A percentile compares a stretch with the other conserved stretches of the same genome.
Conservation (phyloP, 129 eudicot genomes). For the Rutidosis leptorrhynchoides region DNA sequence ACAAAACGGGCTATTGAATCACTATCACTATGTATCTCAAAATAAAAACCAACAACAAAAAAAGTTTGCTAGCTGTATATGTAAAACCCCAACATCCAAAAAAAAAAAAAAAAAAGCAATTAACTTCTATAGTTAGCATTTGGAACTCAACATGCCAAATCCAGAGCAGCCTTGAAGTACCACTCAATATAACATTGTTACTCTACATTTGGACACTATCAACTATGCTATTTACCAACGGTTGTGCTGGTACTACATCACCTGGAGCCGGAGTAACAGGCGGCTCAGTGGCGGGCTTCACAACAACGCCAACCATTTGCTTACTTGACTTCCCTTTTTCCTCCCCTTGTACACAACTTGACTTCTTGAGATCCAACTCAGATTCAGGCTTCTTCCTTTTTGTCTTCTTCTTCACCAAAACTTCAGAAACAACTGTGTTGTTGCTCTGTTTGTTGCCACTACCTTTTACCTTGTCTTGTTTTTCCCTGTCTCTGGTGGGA, state of each 20-base stretch:
- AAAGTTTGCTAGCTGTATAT: slow-evolving; percentile 6
- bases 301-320: slow-evolving; percentile 32
- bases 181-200: slow-evolving; percentile 18
- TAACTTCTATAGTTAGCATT: slow-evolving; percentile 20
- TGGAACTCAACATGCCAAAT: slow-evolving; percentile 22
- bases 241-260: slow-evolving; percentile 18
- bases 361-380: slow-evolving; percentile 40
- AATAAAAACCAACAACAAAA: slow-evolving; percentile 24
- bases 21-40: slow-evolving; percentile 17
- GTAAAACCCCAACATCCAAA: slow-evolving; percentile 24
- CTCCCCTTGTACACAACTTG: slow-evolving; percentile 29
- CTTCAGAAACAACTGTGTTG: slow-evolving; percentile 28
- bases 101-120: no score
- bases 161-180: slow-evolving; percentile 24
- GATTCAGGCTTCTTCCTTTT: slow-evolving; percentile 57
- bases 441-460: slow-evolving; percentile 34
- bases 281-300: slow-evolving; percentile 30
- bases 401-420: slow-evolving; percentile 51
- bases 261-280: not conserved
- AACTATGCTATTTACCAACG: slow-evolving; percentile 21
- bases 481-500: slow-evolving; percentile 37
- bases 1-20: slow-evolving; percentile 9
- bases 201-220: slow-evolving; percentile 24
- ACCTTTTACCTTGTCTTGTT: slow-evolving; percentile 65
- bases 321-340: slow-evolving; percentile 37